phyloP scores from a whole-genome alignment of 2,329 filamentous ascomycete genomes.

The Acarospora socialis region DNA sequence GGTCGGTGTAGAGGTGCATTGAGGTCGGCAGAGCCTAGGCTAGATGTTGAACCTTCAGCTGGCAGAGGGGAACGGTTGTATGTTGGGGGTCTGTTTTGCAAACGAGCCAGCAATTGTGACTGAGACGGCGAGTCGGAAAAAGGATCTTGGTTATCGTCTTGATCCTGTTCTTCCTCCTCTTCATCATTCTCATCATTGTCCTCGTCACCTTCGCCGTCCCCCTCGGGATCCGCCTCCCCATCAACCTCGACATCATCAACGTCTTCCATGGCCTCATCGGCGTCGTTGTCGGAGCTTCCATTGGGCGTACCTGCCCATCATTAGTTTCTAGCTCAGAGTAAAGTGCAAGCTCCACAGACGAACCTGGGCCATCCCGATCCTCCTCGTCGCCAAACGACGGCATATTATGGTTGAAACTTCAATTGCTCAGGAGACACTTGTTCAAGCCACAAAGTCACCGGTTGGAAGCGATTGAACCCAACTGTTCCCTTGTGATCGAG shows the following conservation, averaged over 20 bases:
- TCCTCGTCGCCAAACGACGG: conserved; percentile 26
- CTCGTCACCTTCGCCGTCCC: conserved; percentile 30
- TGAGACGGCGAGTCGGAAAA: conserved; percentile 17
- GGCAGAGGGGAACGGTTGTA: conserved; percentile 25
- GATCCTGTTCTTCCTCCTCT: conserved; percentile 35
- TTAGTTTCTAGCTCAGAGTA: conserved; percentile 6
- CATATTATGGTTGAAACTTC: too few species aligned
- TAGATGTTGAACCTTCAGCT: conserved; percentile 24
- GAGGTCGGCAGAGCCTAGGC: conserved; percentile 24
- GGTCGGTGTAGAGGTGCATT: conserved; percentile 16
- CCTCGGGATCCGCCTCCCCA: conserved; percentile 16
- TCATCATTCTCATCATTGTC: conserved; percentile 29
- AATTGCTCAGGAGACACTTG: not conserved
- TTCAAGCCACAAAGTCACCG: not conserved
- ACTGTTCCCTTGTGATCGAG: too few species aligned
- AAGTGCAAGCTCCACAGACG: not conserved
- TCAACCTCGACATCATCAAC: conserved; percentile 24
- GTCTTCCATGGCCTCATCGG: conserved; percentile 24
- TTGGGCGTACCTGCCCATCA: conserved; percentile 30
- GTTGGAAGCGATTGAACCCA: too few species aligned
- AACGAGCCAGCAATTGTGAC: conserved; percentile 27
- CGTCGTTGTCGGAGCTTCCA: conserved; percentile 34
- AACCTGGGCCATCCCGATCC: conserved; percentile 28
- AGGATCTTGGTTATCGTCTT: conserved; percentile 25
- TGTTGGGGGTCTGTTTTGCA: too few species aligned